These are phyloP conservation scores for Fusarium siculi DNA, from an alignment of 2,329 filamentous ascomycete genomes.

Conservation along the genomic window DNA sequence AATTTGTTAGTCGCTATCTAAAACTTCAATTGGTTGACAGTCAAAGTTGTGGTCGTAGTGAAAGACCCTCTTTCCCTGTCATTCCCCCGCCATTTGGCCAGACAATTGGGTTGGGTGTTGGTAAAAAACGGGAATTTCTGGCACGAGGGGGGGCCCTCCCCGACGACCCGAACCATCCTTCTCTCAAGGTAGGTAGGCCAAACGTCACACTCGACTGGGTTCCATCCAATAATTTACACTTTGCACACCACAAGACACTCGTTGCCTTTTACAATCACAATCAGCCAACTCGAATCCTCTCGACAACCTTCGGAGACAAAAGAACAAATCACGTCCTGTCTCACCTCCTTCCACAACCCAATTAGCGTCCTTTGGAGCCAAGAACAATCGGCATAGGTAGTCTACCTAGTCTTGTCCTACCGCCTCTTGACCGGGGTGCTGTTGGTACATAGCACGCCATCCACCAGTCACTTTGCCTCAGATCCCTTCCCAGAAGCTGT, in stretches of 20 bases:
- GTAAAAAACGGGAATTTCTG: conserved; percentile 8
- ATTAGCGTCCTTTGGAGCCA: conserved; percentile 24
- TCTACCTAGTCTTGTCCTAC: conserved; percentile 7
- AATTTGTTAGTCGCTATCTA: background rate
- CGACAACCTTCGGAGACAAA: conserved; percentile 12
- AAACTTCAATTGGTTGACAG: background rate
- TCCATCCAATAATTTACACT: conserved; percentile 12
- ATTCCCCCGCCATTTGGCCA: conserved; percentile 27
- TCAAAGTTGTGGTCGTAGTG: background rate
- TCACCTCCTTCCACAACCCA: conserved; percentile 24
- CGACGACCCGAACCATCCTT: conserved; percentile 41
- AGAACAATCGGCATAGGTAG: conserved; percentile 13
- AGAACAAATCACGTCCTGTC: conserved; percentile 21
- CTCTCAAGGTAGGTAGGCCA: conserved; percentile 23
- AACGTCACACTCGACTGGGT: conserved; percentile 24
- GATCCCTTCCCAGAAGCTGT: conserved; percentile 29
- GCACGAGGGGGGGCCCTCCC: conserved; percentile 26
- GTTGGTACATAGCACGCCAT: conserved; percentile 43
- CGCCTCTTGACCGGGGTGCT: conserved; percentile 35
- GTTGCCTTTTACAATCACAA: background rate
- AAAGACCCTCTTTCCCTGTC: conserved; percentile 22
- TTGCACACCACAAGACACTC: conserved; percentile 18
- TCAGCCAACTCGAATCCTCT: conserved; percentile 5
- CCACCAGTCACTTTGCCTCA: conserved; percentile 44
- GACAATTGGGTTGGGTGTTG: background rate